Base-by-base conservation (phyloP, 352 stramenopile species). In the Globisporangium emineosum region DNA sequence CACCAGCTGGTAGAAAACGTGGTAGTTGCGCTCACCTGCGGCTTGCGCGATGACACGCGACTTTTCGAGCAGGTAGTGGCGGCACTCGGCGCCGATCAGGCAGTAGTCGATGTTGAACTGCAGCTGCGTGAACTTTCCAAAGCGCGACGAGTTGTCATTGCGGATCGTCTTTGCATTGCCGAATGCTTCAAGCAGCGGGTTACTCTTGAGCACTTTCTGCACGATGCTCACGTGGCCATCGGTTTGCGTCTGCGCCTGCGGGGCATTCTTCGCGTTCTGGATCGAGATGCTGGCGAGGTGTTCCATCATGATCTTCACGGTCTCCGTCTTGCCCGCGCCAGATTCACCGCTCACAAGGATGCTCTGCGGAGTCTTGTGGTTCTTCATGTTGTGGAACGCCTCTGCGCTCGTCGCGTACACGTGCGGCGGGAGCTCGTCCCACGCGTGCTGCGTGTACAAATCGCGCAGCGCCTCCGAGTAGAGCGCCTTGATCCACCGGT, bases 1-100 rank as follows among this genome's bases (percentile, higher is more conserved):
- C 29, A 90, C 74, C 10, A 98, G 77, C 70, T 98, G 90, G 78
- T 99, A 99, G 72, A 99, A 99, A 25, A 99, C 97, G 76, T 99
- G 97, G 84, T 98, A 99, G 71, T 99, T 99, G 35, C 97, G 82
- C 73, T 99, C 97, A 1, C 91, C 86, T 0, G 72, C 29, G 2
- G 83, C 80, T 65, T 98, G 96, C 21, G 81, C 74, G 6, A 98
- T 80, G 6, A 99, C 87, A 17, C 97, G 92, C 1, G 96, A 97
- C 71, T 99, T 99, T 72, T 99, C 97, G 2, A 99, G 79, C 52
- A 99, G 75, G 75, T 99, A 99, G 49, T 98, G 83, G 13, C 86
- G 82, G 64, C 87, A 96, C 62, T 90, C 88, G 12, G 91, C 92
- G 32, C 91, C 93, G 13, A 97, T 72, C n/a, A 98, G 77, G 60